Evolutionary conservation across 2,329 filamentous ascomycete species (phyloP).

Genomic region (Trichoderma breve): DNA sequence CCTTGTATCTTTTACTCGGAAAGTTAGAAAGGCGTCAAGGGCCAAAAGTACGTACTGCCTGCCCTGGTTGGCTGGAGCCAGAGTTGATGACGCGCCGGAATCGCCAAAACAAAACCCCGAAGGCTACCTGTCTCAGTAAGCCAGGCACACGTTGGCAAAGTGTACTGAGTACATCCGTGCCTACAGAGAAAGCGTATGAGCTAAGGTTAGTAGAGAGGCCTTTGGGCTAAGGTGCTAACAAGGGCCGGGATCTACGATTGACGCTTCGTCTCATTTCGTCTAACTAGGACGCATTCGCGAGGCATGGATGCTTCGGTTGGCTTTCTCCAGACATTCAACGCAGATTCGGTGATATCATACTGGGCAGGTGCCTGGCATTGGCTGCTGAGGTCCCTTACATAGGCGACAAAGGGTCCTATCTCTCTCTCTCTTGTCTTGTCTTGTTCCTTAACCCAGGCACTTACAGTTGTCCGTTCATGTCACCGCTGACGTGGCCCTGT

Average conservation of each 20-base stretch:
- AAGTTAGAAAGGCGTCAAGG: background rate
- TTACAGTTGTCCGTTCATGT: background rate
- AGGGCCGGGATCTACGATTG: constrained; percentile 17
- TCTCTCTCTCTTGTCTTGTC: background rate
- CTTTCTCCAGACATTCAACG: constrained; percentile 8
- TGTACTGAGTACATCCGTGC: background rate
- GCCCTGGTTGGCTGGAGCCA: background rate
- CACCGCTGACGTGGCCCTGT: constrained; percentile 5
- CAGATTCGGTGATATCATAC: background rate
- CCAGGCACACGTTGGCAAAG: background rate
- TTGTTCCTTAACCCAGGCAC: background rate
- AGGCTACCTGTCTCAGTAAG: background rate
- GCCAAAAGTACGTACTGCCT: constrained; percentile 3
- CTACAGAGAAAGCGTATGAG: background rate
- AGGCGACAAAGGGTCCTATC: background rate
- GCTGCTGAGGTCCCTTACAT: background rate
- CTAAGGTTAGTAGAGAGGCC: background rate
- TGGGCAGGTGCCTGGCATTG: background rate
- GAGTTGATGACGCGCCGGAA: constrained; percentile 18
- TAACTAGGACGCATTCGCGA: constrained; percentile 7
- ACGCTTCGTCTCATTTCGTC: constrained; percentile 17
- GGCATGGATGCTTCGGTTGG: constrained; percentile 10
- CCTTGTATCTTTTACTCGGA: background rate
- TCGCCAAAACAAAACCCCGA: constrained; percentile 27
- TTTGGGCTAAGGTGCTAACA: background rate